Base-by-base conservation (phyloP, 768 basidiomycete genomes). In the Crassisporium funariophilum region DNA sequence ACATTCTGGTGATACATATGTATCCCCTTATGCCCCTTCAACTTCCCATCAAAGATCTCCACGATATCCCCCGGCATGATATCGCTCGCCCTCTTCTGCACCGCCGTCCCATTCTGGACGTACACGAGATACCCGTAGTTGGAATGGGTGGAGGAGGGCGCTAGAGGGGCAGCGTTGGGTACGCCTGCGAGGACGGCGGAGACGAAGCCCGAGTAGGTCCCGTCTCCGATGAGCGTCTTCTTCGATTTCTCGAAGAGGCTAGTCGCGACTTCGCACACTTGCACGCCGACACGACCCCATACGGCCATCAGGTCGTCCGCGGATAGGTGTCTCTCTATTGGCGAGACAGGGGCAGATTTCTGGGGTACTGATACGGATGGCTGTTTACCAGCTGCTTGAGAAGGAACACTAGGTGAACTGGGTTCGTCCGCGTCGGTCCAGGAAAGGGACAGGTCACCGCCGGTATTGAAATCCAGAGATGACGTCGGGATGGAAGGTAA, bases 11-110 rank as follows among this genome's bases (percentile, higher is more conserved):
- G 74, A 63, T 97, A 95, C 41, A 74, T 71, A 35, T 86, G 81
- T 41, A 97, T 61, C 2, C 86, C 89, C 63, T 92, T 95, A 57
- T 94, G 92, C 11, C 94, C 77, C 61, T 81, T 81, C 43, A 80
- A 63, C 60, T 76, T 84, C 35, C 88, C 90, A 46, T 92, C 89
- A 41, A 75, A 70, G 47, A 95, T 65, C 50, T 81, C 77, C 37
- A 93, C 74, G 8, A 97, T 68, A 64, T 97, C 94, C 2, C 94
- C 94, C 0, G 92, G 88, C 78, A 87, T 73, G 49, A 92, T 88
- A 16, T 95, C 92, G 56, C 84, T 86, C 23, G 76, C 71, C 39
- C 90, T 76, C 51, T 82, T 82, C 65, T 84, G 81, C 49, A 95
- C 88, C 10, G 81, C 67, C 0, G 59, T 56, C 0, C 77, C 87